Evolutionary conservation across 2,329 filamentous ascomycete genomes (phyloP).

Genomic region (Exophiala phaeomuriformis): DNA sequence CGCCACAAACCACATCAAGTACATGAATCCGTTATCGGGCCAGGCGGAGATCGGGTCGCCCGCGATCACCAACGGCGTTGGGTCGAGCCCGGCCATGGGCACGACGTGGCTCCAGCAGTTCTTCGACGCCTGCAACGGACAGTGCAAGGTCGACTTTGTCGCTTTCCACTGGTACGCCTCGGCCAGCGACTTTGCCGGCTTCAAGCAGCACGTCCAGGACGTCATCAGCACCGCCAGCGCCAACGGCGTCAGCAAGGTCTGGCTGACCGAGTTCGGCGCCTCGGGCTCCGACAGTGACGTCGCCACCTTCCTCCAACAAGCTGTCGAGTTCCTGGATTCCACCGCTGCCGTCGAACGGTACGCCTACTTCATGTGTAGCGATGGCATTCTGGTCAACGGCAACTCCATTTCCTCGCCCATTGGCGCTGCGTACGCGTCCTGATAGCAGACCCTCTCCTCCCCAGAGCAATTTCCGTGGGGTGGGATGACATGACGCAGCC

Average conservation of each 20-base stretch:
- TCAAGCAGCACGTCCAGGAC: slow-evolving; percentile 35
- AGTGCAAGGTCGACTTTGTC: slow-evolving; percentile 37
- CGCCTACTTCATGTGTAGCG: slow-evolving; percentile 35
- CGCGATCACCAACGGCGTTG: slow-evolving; percentile 36
- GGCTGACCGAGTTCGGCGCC: slow-evolving; percentile 42
- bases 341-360: slow-evolving; percentile 37
- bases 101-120: slow-evolving; percentile 38
- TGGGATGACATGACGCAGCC: too few relatives aligned
- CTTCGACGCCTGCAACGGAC: slow-evolving; percentile 33
- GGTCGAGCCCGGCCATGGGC: slow-evolving; percentile 28
- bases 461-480: too few relatives aligned
- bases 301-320: slow-evolving; percentile 34
- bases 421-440: slow-evolving; percentile 12
- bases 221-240: slow-evolving; percentile 32
- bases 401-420: slow-evolving; percentile 13
- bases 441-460: too few relatives aligned
- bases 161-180: slow-evolving; percentile 42
- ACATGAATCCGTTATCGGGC: slow-evolving; percentile 35
- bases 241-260: slow-evolving; percentile 36
- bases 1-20: slow-evolving; percentile 32
- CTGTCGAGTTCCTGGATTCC: slow-evolving; percentile 36
- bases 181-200: slow-evolving; percentile 29
- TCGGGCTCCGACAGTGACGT: slow-evolving; percentile 18
- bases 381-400: slow-evolving; percentile 32
- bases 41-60: slow-evolving; percentile 39